Conservation (phyloP, 202 grass and related monocot genomes). For the Panicum hallii region DNA sequence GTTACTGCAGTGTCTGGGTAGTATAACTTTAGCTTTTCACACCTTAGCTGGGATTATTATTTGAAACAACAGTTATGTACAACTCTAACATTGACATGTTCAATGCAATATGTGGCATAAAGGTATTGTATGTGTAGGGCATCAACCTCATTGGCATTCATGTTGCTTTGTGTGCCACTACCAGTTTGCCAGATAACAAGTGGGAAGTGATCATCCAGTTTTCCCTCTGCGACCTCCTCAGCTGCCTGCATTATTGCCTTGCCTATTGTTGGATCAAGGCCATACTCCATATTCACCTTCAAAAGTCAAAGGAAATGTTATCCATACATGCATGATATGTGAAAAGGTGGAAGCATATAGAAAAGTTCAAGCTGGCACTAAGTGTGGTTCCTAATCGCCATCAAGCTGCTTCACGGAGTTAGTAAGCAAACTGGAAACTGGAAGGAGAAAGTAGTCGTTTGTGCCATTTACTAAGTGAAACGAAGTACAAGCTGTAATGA, state of each 20-base stretch:
- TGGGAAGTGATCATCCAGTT: conserved; percentile 91
- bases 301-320: conserved; percentile 26
- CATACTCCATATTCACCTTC: conserved; percentile 97
- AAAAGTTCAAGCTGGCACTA: conserved; percentile 22
- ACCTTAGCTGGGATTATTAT: background rate
- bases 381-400: background rate
- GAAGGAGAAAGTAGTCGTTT: background rate
- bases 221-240: conserved; percentile 89
- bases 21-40: conserved; percentile 1
- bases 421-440: conserved; percentile 28
- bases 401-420: background rate
- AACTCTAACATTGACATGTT: conserved; percentile 13
- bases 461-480: background rate
- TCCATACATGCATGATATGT: conserved; percentile 32
- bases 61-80: background rate
- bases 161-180: conserved; percentile 99
- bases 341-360: background rate
- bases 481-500: conserved; percentile 12
- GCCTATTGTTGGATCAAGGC: conserved; percentile 80
- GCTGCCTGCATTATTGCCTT: conserved; percentile 94
- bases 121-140: conserved; percentile 20
- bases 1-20: background rate
- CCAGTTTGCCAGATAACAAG: conserved; percentile 99
- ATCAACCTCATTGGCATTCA: conserved; percentile 98
- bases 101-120: conserved; percentile 25